Conservation (phyloP, 2,329 filamentous ascomycete genomes). For the Thelonectria rubi region DNA sequence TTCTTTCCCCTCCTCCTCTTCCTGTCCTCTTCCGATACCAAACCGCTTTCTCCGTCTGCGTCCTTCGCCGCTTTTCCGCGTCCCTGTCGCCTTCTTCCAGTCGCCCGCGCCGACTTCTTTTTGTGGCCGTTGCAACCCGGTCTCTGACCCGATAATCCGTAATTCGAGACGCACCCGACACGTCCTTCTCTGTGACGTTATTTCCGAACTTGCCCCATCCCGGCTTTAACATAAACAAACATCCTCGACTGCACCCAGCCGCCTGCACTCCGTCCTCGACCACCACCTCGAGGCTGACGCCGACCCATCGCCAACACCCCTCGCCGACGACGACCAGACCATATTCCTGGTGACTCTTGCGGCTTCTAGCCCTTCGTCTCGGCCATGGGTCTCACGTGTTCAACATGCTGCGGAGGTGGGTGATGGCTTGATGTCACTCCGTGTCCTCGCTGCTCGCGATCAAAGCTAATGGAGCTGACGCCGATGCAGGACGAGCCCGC, state of each 20-base stretch:
- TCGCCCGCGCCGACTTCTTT: slow-evolving; percentile 15
- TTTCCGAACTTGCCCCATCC: slow-evolving; percentile 31
- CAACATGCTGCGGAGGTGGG: slow-evolving; percentile 64
- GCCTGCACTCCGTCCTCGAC: slow-evolving; percentile 25
- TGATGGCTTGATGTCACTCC: slow-evolving; percentile 26
- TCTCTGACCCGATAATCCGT: slow-evolving; percentile 33
- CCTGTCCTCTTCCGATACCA: slow-evolving; percentile 3
- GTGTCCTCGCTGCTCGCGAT: slow-evolving; percentile 13
- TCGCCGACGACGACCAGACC: slow-evolving; percentile 23
- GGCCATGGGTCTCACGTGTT: slow-evolving; percentile 70
- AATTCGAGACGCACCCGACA: slow-evolving; percentile 33
- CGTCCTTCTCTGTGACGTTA: slow-evolving; percentile 40
- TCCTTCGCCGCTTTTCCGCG: slow-evolving; percentile 14
- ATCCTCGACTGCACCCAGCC: slow-evolving; percentile 21
- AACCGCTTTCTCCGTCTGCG: slow-evolving; percentile 8
- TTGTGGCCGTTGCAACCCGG: slow-evolving; percentile 26
- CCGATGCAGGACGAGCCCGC: slow-evolving; percentile 71
- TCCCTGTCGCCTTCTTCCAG: slow-evolving; percentile 5
- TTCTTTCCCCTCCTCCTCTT: slow-evolving; percentile 2
- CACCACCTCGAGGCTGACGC: slow-evolving; percentile 19
- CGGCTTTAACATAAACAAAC: slow-evolving; percentile 33
- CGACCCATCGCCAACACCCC: slow-evolving; percentile 4
- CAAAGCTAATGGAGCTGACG: slow-evolving; percentile 42
- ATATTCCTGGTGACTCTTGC: slow-evolving; percentile 23
- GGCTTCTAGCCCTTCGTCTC: slow-evolving; percentile 32